Evolutionary conservation across 2,329 filamentous ascomycete genomes (phyloP).

Genomic region (Exophiala bonariae): DNA sequence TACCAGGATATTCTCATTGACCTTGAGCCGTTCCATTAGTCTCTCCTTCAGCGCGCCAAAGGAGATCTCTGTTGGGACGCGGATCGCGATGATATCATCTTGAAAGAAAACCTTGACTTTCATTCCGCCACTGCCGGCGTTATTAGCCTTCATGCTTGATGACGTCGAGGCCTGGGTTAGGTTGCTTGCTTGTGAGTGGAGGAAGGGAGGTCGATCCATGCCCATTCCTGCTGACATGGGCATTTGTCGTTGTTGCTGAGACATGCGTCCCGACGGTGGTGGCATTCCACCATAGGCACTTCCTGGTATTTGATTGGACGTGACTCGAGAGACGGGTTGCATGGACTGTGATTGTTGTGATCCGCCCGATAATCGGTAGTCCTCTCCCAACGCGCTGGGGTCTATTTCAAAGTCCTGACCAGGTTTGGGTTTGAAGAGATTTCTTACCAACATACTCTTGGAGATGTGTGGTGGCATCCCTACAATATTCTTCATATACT

Average conservation of each 20-base stretch:
- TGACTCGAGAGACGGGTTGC: constrained; percentile 64
- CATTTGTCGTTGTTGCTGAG: constrained; percentile 42
- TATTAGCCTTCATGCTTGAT: constrained; percentile 31
- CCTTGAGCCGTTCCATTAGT: constrained; percentile 78
- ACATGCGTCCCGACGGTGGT: constrained; percentile 32
- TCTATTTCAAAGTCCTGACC: constrained; percentile 89
- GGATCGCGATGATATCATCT: constrained; percentile 86
- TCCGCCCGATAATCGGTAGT: constrained; percentile 72
- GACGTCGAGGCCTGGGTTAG: constrained; percentile 46
- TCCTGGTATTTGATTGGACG: constrained; percentile 61
- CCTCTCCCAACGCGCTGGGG: constrained; percentile 61
- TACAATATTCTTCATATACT: constrained; percentile 91
- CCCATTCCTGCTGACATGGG: constrained; percentile 26
- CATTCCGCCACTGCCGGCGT: constrained; percentile 59
- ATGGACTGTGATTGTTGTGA: constrained; percentile 64
- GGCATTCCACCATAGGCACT: constrained; percentile 56
- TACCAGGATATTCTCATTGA: constrained; percentile 70
- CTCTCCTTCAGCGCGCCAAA: constrained; percentile 80
- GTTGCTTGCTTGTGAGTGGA: constrained; percentile 52
- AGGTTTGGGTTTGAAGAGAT: constrained; percentile 86
- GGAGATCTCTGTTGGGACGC: constrained; percentile 77
- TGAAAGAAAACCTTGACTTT: constrained; percentile 97
- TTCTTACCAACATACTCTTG: constrained; percentile 77
- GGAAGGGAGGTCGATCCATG: constrained; percentile 40
- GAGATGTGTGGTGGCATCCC: constrained; percentile 82